Evolutionary conservation across 441 rosid species (phyloP), one percentile per base, ranked within the genome.

Genomic region (Populus hybrid): DNA sequence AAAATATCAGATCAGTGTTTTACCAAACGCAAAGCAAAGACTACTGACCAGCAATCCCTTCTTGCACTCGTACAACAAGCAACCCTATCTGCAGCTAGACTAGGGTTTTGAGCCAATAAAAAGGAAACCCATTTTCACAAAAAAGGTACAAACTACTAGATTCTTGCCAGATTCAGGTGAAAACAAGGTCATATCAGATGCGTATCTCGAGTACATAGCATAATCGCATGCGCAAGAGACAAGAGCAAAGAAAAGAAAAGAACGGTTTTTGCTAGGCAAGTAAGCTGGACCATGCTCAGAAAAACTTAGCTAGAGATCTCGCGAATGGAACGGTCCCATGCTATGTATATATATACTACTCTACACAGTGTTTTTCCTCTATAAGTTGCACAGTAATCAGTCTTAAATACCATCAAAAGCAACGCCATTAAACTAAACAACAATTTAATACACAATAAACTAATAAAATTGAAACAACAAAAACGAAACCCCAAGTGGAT

Each of bases 361-460:
- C 23, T 8, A 63, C 21, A 30, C 67, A 30, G 32, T 23, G 35
- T 75, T 79, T 76, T 77, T 80, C 81, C 78, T 66, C 78, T 81
- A 74, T 54, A 83, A 75, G 75, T 68, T 70, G 74, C 77, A 84
- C 86, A 81, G 79, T 80, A 76, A 81, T 67, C 80, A 74, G 77
- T 77, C 74, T 36, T 69, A 75, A 70, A 24, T 69, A 73, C 59
- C 81, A 83, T 81, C 71, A 79, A 84, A 82, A 82, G 76, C 72
- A 50, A 73, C 83, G 85, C 85, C 82, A 68, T 32, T 72, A 70
- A 75, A 76, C 72, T 69, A 42, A 42, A 32, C 70, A 36, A 65
- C 66, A 77, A 67, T 40, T 78, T 23, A 76, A 38, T 30, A 30
- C 28, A 74, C n/a, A 14, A 72, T 74, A 75, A 73, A 72, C 54